Conservation (phyloP, 2,329 filamentous ascomycete species). For the Fusarium sp. region DNA sequence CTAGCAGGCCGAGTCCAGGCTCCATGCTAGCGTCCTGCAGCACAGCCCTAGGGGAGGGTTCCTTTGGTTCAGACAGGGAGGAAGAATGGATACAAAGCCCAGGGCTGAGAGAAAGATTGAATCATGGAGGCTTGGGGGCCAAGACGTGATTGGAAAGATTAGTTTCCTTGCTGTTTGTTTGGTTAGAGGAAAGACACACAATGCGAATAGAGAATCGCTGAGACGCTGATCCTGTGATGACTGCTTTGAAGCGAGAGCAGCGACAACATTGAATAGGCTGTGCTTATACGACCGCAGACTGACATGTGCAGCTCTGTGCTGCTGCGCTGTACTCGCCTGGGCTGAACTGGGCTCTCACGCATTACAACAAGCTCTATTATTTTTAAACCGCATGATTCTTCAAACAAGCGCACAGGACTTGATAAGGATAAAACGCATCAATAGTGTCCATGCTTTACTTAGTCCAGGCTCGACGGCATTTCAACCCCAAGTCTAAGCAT, state of each 20-base stretch:
- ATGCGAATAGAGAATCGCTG: conserved; percentile 6
- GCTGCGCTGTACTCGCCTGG: not conserved
- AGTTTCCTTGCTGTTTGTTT: not conserved
- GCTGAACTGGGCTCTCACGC: not conserved
- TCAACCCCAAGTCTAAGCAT: not conserved
- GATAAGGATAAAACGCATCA: not conserved
- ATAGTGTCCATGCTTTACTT: not conserved
- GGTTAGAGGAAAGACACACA: not conserved
- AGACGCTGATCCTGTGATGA: conserved; percentile 20
- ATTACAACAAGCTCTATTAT: not conserved
- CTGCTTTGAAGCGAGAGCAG: conserved; percentile 12
- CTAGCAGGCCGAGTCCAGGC: conserved; percentile 35
- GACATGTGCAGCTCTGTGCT: not conserved
- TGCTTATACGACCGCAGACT: conserved; percentile 1
- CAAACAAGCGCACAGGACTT: not conserved
- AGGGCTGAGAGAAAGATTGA: conserved; percentile 26
- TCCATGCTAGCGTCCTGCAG: conserved; percentile 30
- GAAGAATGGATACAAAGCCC: conserved; percentile 16
- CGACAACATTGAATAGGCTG: conserved; percentile 21
- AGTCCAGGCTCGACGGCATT: not conserved
- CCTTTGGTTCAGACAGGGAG: conserved; percentile 10
- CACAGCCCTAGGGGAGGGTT: conserved; percentile 42
- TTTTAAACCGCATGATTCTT: not conserved
- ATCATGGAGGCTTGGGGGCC: conserved; percentile 17
- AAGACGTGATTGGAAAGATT: conserved; percentile 31